Conservation (phyloP, 1,139 yeast species). For the Saccharomyces pastorianus region DNA sequence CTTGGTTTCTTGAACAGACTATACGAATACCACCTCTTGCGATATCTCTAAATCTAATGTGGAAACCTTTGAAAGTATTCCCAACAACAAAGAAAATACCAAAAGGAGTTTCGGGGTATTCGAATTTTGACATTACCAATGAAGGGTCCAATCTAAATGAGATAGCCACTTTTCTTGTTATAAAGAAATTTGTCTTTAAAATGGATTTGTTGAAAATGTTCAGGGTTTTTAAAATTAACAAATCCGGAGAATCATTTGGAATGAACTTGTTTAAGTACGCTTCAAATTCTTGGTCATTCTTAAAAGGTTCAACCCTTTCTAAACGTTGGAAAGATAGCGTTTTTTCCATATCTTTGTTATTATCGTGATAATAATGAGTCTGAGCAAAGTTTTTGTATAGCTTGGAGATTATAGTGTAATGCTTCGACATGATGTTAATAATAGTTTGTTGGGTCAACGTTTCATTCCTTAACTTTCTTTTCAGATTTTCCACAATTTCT, state of each 20-base stretch:
- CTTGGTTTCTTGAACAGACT: slow-evolving; percentile 78
- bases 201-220: slow-evolving; percentile 78
- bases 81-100: slow-evolving; percentile 97
- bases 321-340: slow-evolving; percentile 87
- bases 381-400: slow-evolving; percentile 90
- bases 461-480: slow-evolving; percentile 85
- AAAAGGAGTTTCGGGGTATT: slow-evolving; percentile 86
- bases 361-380: slow-evolving; percentile 67
- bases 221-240: slow-evolving; percentile 72
- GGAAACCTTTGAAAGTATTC: slow-evolving; percentile 95
- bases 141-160: slow-evolving; percentile 85
- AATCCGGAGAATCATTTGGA: slow-evolving; percentile 69
- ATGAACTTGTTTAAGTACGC: slow-evolving; percentile 59
- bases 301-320: slow-evolving; percentile 66
- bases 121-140: slow-evolving; percentile 65
- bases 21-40: slow-evolving; percentile 98
- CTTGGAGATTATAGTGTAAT: slow-evolving; percentile 68
- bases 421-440: slow-evolving; percentile 62
- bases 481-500: slow-evolving; percentile 72
- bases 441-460: slow-evolving; percentile 86
- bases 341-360: slow-evolving; percentile 48
- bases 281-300: slow-evolving; percentile 68
- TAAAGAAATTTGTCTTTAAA: slow-evolving; percentile 87
- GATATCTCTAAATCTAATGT: slow-evolving; percentile 90
- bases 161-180: slow-evolving; percentile 89